Percentiles rank a stretch among this genome's conserved stretches.
Conservation (phyloP, 129 eudicot genomes). For the Artemisia argyi region DNA sequence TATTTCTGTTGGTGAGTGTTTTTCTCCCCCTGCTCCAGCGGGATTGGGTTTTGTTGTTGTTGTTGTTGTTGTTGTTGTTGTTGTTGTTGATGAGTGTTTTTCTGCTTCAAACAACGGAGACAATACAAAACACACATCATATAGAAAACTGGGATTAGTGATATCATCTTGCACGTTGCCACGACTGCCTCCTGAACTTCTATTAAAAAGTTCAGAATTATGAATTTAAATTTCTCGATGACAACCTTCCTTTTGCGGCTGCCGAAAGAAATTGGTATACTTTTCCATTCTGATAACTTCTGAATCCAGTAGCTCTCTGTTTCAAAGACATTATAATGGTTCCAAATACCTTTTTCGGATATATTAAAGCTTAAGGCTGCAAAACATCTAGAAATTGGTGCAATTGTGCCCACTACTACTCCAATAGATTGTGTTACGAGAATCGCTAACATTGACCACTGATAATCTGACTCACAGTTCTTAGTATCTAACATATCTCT, state of each 20-base stretch:
- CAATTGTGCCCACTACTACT: slow-evolving; percentile 4
- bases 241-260: neutral
- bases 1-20: no score
- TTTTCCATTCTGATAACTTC: slow-evolving; percentile 1
- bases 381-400: slow-evolving; percentile 16
- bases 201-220: neutral
- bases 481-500: no score
- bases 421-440: slow-evolving; percentile 5
- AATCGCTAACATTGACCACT: slow-evolving; percentile 9
- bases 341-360: neutral
- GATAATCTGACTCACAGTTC: neutral
- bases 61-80: no score
- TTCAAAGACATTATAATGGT: slow-evolving; percentile 2
- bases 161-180: slow-evolving; percentile 5
- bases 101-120: neutral
- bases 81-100: no score
- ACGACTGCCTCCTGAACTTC: slow-evolving; percentile 9
- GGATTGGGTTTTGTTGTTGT: no score
- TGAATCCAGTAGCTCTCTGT: slow-evolving; percentile 8
- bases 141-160: neutral
- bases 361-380: slow-evolving; percentile 8
- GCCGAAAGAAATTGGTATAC: neutral
- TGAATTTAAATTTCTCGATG: neutral
- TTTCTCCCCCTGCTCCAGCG: no score
- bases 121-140: neutral